A percentile compares a stretch with the other conserved stretches of the same genome.
Evolutionary conservation across 2,329 filamentous ascomycete species (phyloP).

Genomic region (Onygena corvina): DNA sequence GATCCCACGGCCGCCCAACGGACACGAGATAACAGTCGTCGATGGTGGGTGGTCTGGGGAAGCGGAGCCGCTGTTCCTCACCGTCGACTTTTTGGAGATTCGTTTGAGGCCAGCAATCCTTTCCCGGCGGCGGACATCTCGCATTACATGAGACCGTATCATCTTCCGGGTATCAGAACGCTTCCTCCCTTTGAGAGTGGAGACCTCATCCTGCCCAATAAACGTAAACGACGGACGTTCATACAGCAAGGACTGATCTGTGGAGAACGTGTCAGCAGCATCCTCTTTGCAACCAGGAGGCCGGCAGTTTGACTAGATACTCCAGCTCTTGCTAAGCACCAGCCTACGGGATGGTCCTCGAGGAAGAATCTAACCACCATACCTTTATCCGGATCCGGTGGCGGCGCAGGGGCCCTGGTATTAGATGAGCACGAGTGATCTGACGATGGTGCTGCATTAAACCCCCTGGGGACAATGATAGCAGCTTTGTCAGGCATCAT

Average conservation of each 20-base stretch:
- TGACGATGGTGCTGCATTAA: background rate
- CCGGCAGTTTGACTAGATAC: no score
- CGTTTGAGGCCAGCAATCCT: slow-evolving; percentile 29
- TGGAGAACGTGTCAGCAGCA: background rate
- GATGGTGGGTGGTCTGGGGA: background rate
- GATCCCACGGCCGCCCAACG: background rate
- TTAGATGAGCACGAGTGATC: background rate
- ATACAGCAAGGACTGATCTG: background rate
- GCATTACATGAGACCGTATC: slow-evolving; percentile 36
- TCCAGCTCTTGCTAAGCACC: no score
- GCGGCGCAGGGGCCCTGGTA: background rate
- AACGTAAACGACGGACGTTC: slow-evolving; percentile 28
- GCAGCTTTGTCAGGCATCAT: background rate
- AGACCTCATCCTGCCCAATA: slow-evolving; percentile 32
- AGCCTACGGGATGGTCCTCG: no score
- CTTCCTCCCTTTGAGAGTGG: slow-evolving; percentile 29
- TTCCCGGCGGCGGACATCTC: slow-evolving; percentile 32
- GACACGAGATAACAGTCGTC: no score
- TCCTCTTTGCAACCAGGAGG: no score
- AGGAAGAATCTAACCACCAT: background rate
- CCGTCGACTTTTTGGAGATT: slow-evolving; percentile 22
- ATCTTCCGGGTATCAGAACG: slow-evolving; percentile 30
- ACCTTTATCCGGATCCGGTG: background rate
- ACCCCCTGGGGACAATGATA: background rate
- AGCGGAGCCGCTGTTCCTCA: slow-evolving; percentile 4